A percentile compares a stretch with the other conserved stretches of the same genome.
Conservation (phyloP, 164 flowering plant genomes). For the grape (Vitis vinifera) region ASM3070453v1 NC_081805.1:6868001-6868500, state of each 20-base stretch:
- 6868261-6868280: no score
- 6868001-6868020: conserved; percentile 43
- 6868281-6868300: no score
- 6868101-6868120: conserved; percentile 21
- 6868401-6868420: conserved; percentile 56
- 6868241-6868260: no score
- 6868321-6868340: not conserved
- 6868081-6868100: conserved; percentile 42
- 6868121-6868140: no score
- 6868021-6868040: conserved; percentile 58
- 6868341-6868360: conserved; percentile 42
- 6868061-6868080: conserved; percentile 34
- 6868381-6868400: conserved; percentile 41
- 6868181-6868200: no score
- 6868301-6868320: conserved; percentile 9
- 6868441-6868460: conserved; percentile 59
- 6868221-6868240: no score
- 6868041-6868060: conserved; percentile 42
- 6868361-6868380: conserved; percentile 36
- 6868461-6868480: conserved; percentile 28
- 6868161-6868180: no score
- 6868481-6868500: not conserved
- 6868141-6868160: no score
- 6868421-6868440: conserved; percentile 77
- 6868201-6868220: no score